A percentile compares a stretch with the other conserved stretches of the same genome.
Conservation (phyloP, 768 basidiomycete genomes). For the Pleurotus eryngii region DNA sequence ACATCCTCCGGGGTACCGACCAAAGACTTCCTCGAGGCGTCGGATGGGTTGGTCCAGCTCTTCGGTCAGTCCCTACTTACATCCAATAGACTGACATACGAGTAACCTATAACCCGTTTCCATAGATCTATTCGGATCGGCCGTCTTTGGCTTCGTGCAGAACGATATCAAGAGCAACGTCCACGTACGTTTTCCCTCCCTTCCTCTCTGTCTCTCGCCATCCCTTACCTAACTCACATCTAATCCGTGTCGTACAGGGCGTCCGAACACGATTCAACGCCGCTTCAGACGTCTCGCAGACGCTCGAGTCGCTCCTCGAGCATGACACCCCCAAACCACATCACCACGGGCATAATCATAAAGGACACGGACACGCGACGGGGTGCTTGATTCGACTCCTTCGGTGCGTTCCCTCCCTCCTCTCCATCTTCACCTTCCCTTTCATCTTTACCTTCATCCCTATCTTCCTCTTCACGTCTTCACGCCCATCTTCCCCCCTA, state of each 20-base stretch:
- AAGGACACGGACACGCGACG: constrained; percentile 35
- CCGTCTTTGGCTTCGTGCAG: constrained; percentile 73
- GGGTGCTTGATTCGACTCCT: constrained; percentile 63
- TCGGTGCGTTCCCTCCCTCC: constrained; percentile 40
- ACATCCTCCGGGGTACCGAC: constrained; percentile 78
- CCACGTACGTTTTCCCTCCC: constrained; percentile 35
- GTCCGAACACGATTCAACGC: constrained; percentile 55
- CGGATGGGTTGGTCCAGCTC: constrained; percentile 79
- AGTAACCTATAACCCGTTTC: too few species aligned
- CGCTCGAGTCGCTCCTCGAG: constrained; percentile 59
- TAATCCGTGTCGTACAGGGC: constrained; percentile 38
- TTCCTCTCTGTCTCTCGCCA: constrained; percentile 8
- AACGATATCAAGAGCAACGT: constrained; percentile 68
- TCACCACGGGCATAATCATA: constrained; percentile 22
- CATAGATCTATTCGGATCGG: constrained; percentile 64
- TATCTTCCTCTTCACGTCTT: too few species aligned
- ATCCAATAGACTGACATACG: too few species aligned
- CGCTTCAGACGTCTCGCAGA: constrained; percentile 39
- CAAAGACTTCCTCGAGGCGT: constrained; percentile 75
- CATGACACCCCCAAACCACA: constrained; percentile 38
- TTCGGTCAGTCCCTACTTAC: constrained; percentile 46
- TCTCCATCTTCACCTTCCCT: not conserved
- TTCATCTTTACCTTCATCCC: not conserved
- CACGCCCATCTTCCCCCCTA: too few species aligned
- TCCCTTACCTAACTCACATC: not conserved